Evolutionary conservation across 352 stramenopile genomes (phyloP), one percentile per base, ranked within the genome.

Genomic region (Globisporangium cylindrosporum): DNA sequence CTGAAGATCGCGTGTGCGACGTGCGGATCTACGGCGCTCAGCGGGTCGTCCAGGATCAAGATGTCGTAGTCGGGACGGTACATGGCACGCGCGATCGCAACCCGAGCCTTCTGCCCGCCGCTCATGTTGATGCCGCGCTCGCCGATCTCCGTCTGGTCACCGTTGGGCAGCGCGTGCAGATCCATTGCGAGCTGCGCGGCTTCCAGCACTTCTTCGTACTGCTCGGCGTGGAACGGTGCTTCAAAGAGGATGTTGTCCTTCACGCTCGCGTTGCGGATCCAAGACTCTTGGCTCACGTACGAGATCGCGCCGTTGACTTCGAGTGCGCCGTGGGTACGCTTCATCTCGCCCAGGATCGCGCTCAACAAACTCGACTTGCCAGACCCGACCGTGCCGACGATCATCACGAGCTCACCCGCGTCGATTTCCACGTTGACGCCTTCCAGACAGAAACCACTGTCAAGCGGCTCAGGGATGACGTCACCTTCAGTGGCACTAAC

Each of bases 1-100:
- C 86, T 68, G 68, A 99, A 99, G 9, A 99, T 74, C 57, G 96
- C 86, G 67, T 95, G 91, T 0, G 90, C 96, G 12, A 99, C 96
- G 71, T 99, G 94, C 24, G 89, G 84, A 67, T 99, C 97, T 5
- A 99, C 89, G 18, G 97, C 97, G 68, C 84, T 93, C 7, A 99
- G 68, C 15, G 93, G 88, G 66, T 99, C 97, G 69, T 99, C 97
- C 14, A 99, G 75, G 29, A 99, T 72, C 66, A 97, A 84, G 22
- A 99, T 73, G 68, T 99, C 94, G 1, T 85, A 83, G 24, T 82
- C 69, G 9, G 84, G 62, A 85, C 65, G 80, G 74, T 99, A 99
- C 55, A 98, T 88, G 0, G 88, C 92, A 6, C 97, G 77, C 6
- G 97, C 97, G 10, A 99, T 77, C 0, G 82, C 81, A 6, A 98